Base-by-base conservation (phyloP, 2,329 filamentous ascomycete genomes). In the Aurifilum marmelostoma region DNA sequence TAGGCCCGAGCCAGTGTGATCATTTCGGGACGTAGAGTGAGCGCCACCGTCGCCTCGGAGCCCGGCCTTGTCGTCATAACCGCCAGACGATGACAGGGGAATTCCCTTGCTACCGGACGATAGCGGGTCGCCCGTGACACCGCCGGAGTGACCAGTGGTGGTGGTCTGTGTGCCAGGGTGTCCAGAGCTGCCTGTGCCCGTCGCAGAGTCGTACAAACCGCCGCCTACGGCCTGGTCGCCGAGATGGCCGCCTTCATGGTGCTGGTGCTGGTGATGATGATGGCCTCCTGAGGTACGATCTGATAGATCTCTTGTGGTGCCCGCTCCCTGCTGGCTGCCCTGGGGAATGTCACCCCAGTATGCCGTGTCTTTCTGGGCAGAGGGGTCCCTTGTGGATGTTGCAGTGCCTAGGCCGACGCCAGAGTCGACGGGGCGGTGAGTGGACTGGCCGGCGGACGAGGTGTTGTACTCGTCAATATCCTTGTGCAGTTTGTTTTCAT, bases 401-500 rank as follows among this genome's bases (percentile, higher is more conserved):
- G 60, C 18, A 12, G n/a, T 58, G 8, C 54, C 65, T 1, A 71
- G 50, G 27, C 61, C 63, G 47, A 69, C 37, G 18, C 69, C 69
- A 8, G 71, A 71, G 39, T 72, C 65, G 11, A 21, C 18, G 7
- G 52, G 2, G 7, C 29, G 54, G 27, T 66, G 65, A 9, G 43
- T 43, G 14, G 12, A 27, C 14, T 60, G 65, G 16, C 21, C 43
- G 8, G 43, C 6, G n/a, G 43, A n/a, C 43, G 47, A 54, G 18
- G 41, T 21, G 39, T 41, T 34, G 9, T 69, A 65, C 16, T 63
- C 67, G 21, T 68, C 66, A 6, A 24, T 43, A 1, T 69, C 68
- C 52, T 70, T 72, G 34, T 59, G 68, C 27, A 72, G 67, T 58
- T 70, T 73, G 63, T 70, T 73, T 50, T 71, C 68, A 50, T 61